Evolutionary conservation across 164 flowering plant species (phyloP), one percentile per base, ranked within the genome.

Genomic region (Warburgia ugandensis): DNA sequence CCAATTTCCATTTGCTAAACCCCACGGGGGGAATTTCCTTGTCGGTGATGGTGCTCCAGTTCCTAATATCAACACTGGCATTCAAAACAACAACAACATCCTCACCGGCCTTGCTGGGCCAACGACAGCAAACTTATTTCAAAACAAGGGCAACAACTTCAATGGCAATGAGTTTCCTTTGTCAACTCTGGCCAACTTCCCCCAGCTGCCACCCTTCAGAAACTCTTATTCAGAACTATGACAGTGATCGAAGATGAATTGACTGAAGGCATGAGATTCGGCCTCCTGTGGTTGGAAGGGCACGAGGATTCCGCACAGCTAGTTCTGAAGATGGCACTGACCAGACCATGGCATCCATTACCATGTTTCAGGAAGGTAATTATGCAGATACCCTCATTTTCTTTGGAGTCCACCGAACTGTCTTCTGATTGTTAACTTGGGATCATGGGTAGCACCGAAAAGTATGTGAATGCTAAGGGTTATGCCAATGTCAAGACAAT

Each of bases 381-480:
- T 73, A 73, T 29, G 64, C 23, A 0, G 83, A 81, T 39, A 81
- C 65, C 52, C 45, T 81, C 43, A 77, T 78, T 71, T 81, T 84
- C 71, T 79, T 82, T 6, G 89, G 94, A 0, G 76, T 80, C 2
- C 80, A 73, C 42, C 52, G 73, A 19, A 67, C 66, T 62, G 1
- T 79, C 70, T 2, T 68, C 82, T 0, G 85, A 78, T 29, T 81
- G 81, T 32, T 75, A 73, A 22, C 53, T 82, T 2, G 78, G 78
- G 0, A 52, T 84, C 47, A 88, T 83, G 77, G 96, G 91, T n/a
- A 94, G 96, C 7, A 87, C 88, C 0, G 88, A 91, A 5, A 84
- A 80, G 75, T 83, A 74, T 43, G 61, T 68, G 25, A 74, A 77
- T 49, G 88, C 86, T 12, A 74, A 69, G 63, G 91, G 91, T 2